Evolutionary conservation across 768 basidiomycete species (phyloP).

Genomic region (Paxillus rubicundulus): DNA sequence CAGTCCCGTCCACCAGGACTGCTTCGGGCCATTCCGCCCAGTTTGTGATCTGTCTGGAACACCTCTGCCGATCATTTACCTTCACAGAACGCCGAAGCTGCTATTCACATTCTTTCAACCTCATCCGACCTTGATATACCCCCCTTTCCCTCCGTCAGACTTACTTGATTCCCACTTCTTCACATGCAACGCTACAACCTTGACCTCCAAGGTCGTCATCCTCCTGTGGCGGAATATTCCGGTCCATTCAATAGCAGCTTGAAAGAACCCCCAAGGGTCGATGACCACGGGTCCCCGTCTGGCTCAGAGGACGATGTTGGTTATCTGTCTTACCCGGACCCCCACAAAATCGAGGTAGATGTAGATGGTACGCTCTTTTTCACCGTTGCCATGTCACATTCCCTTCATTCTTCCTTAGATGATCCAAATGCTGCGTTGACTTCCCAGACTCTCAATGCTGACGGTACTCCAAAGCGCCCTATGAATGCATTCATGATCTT

Average conservation of each 20-base stretch:
- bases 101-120: not conserved
- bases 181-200: conserved; percentile 31
- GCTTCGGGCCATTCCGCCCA: conserved; percentile 16
- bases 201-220: conserved; percentile 20
- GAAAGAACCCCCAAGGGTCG: conserved; percentile 30
- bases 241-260: conserved; percentile 24
- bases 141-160: not conserved
- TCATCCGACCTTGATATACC: conserved; percentile 7
- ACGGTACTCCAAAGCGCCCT: conserved; percentile 85
- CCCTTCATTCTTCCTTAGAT: conserved; percentile 26
- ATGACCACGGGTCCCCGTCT: conserved; percentile 51
- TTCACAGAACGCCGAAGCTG: conserved; percentile 11
- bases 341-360: conserved; percentile 43
- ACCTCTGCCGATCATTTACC: conserved; percentile 27
- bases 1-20: not conserved
- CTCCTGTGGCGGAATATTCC: conserved; percentile 26
- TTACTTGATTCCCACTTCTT: conserved; percentile 9
- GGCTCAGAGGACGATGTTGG: conserved; percentile 54
- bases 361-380: conserved; percentile 41
- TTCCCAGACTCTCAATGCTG: conserved; percentile 77
- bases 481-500: conserved; percentile 98
- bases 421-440: conserved; percentile 53
- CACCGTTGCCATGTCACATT: conserved; percentile 9
- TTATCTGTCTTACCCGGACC: conserved; percentile 29
- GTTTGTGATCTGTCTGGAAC: conserved; percentile 27